These are phyloP conservation scores for Ricinus communis DNA, from an alignment of 345 rosid genomes.

Conservation along the genomic window DNA sequence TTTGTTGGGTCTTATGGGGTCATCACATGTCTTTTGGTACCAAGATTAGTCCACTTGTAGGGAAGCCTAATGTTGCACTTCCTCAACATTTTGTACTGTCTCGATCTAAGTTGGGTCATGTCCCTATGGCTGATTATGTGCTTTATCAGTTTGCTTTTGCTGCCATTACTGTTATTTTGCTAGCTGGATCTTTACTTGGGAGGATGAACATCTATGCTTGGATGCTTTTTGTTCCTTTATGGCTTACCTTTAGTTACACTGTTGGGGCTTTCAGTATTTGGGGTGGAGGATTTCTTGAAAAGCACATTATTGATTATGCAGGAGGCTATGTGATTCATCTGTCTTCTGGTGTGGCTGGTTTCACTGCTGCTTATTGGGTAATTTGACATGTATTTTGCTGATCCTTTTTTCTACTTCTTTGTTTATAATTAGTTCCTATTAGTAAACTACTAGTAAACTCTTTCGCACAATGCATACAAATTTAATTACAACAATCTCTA, in stretches of 20 bases:
- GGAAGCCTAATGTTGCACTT: constrained; percentile 32
- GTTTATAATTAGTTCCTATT: too few species aligned
- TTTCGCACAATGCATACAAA: too few species aligned
- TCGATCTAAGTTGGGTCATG: accelerated
- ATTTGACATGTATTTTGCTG: not conserved
- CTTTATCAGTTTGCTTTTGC: constrained; percentile 60
- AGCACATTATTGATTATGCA: constrained; percentile 47
- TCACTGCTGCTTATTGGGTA: constrained; percentile 72
- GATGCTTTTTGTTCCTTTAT: constrained; percentile 62
- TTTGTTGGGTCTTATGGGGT: constrained; percentile 63
- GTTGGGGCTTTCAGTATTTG: constrained; percentile 56
- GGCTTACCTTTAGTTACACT: constrained; percentile 50
- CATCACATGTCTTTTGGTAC: constrained; percentile 52
- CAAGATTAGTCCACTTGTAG: constrained; percentile 29
- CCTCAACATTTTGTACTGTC: constrained; percentile 13
- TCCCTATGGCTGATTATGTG: constrained; percentile 46
- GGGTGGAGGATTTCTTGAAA: constrained; percentile 43
- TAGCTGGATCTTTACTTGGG: constrained; percentile 60
- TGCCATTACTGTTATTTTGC: constrained; percentile 55
- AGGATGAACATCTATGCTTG: constrained; percentile 69
- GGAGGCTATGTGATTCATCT: constrained; percentile 68
- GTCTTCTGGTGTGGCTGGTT: constrained; percentile 72
- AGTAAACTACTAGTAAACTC: too few species aligned
- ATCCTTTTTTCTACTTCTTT: not conserved
- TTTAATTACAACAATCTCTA: too few species aligned